phyloP scores from a whole-genome alignment of 1,284 basidiomycete species.

The Pseudozyma tsukubaensis region DNA sequence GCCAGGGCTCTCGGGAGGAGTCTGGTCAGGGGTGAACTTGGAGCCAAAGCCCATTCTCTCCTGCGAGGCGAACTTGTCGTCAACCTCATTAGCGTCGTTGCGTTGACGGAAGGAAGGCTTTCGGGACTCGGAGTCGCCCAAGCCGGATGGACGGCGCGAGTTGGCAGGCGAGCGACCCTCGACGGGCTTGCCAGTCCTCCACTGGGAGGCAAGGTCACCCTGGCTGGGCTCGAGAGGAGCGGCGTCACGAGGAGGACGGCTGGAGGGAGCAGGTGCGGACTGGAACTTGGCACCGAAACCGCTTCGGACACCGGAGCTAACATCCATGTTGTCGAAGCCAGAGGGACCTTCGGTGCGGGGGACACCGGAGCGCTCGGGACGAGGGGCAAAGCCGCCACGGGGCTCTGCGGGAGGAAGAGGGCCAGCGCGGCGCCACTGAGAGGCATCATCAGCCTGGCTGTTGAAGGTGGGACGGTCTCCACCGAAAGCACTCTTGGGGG shows the following conservation, averaged over 20 bases:
- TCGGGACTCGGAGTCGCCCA: constrained; percentile 35
- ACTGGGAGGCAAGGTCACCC: constrained; percentile 62
- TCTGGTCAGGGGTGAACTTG: constrained; percentile 58
- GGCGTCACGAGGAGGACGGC: constrained; percentile 50
- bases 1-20: constrained; percentile 56
- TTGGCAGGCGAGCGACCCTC: constrained; percentile 41
- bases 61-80: constrained; percentile 56
- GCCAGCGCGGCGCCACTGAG: constrained; percentile 86
- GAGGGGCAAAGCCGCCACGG: constrained; percentile 47
- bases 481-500: constrained; percentile 72
- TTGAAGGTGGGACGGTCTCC: constrained; percentile 48
- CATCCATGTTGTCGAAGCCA: constrained; percentile 66
- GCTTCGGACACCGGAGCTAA: constrained; percentile 57
- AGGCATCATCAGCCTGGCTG: constrained; percentile 71
- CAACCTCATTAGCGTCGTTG: constrained; percentile 59
- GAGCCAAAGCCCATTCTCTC: constrained; percentile 65
- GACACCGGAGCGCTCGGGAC: constrained; percentile 46
- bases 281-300: constrained; percentile 65
- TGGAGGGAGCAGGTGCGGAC: constrained; percentile 32
- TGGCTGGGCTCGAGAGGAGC: constrained; percentile 55
- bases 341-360: constrained; percentile 28
- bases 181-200: constrained; percentile 67
- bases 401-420: constrained; percentile 73
- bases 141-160: constrained; percentile 41
- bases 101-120: constrained; percentile 34